Evolutionary conservation across 2,329 filamentous ascomycete genomes (phyloP).

Genomic region (Cercospora sp.): DNA sequence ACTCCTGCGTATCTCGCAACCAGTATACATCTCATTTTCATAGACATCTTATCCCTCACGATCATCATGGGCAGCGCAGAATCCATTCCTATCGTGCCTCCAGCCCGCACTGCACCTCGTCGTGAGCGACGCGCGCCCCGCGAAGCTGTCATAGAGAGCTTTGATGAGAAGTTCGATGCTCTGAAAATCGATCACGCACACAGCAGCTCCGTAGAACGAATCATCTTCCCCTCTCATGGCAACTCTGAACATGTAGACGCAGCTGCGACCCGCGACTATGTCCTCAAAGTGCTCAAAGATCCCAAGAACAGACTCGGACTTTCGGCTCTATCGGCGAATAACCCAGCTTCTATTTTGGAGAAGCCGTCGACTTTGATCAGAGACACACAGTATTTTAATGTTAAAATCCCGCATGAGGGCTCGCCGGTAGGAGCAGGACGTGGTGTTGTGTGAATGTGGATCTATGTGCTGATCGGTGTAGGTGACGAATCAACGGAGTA

Average conservation of each 20-base stretch:
- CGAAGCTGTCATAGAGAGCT: constrained; percentile 23
- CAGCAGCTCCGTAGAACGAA: constrained; percentile 11
- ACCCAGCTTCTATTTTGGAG: constrained; percentile 65
- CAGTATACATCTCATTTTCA: neutral
- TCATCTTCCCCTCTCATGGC: constrained; percentile 26
- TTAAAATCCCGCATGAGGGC: constrained; percentile 79
- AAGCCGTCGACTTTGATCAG: constrained; percentile 62
- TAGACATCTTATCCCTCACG: neutral
- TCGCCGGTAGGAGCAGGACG: constrained; percentile 49
- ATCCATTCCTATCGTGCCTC: constrained; percentile 24
- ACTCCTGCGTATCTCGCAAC: neutral
- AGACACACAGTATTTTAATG: constrained; percentile 79
- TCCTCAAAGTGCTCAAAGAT: constrained; percentile 38
- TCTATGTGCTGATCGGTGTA: neutral
- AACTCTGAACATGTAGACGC: constrained; percentile 34
- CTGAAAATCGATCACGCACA: constrained; percentile 33
- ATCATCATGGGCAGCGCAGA: constrained; percentile 31
- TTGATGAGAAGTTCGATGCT: constrained; percentile 41
- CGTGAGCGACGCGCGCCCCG: constrained; percentile 22
- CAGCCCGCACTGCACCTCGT: constrained; percentile 17
- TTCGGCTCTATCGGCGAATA: constrained; percentile 67
- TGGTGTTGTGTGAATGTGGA: too few relatives aligned
- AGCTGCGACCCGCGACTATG: constrained; percentile 35
- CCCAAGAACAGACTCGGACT: constrained; percentile 68
- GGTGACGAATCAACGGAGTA: constrained; percentile 80